A percentile compares a stretch with the other conserved stretches of the same genome.
Conservation (phyloP, 148 eudicot species). For the Silene latifolia region DNA sequence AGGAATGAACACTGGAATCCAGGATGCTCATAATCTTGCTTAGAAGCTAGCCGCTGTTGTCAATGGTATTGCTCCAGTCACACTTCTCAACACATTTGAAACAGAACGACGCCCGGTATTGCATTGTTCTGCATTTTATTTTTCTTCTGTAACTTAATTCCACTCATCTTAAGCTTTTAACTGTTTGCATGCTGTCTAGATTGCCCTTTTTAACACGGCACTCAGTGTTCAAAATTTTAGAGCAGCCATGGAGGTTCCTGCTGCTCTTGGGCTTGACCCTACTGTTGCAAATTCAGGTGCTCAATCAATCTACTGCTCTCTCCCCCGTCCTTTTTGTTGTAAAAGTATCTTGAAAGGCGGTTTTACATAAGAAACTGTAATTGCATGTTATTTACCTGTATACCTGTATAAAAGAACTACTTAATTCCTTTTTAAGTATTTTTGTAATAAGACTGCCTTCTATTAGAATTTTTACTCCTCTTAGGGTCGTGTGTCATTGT, state of each 20-base stretch:
- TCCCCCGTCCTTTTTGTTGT: background rate
- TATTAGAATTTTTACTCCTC: too few relatives aligned
- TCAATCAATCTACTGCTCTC: background rate
- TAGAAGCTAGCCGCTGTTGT: conserved; percentile 86
- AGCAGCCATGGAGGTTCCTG: conserved; percentile 97
- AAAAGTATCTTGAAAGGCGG: background rate
- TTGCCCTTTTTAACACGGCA: conserved; percentile 73
- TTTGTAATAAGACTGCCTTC: too few relatives aligned
- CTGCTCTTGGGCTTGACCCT: conserved; percentile 97
- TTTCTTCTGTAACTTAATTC: background rate
- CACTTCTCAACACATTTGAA: conserved; percentile 74
- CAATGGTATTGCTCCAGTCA: conserved; percentile 59
- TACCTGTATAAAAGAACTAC: too few relatives aligned
- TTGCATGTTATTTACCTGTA: too few relatives aligned
- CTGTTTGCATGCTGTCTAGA: conserved; percentile 40
- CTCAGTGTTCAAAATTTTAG: conserved; percentile 85
- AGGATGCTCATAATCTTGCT: conserved; percentile 96
- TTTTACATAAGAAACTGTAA: background rate
- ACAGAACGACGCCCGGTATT: conserved; percentile 81
- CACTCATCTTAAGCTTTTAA: background rate
- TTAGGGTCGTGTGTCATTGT: background rate
- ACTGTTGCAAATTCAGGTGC: conserved; percentile 76
- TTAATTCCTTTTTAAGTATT: too few relatives aligned
- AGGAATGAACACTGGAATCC: conserved; percentile 99
- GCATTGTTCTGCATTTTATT: conserved; percentile 10